Base-by-base conservation (phyloP, 1,139 yeast genomes). In the Protomyces pachydermus region DNA sequence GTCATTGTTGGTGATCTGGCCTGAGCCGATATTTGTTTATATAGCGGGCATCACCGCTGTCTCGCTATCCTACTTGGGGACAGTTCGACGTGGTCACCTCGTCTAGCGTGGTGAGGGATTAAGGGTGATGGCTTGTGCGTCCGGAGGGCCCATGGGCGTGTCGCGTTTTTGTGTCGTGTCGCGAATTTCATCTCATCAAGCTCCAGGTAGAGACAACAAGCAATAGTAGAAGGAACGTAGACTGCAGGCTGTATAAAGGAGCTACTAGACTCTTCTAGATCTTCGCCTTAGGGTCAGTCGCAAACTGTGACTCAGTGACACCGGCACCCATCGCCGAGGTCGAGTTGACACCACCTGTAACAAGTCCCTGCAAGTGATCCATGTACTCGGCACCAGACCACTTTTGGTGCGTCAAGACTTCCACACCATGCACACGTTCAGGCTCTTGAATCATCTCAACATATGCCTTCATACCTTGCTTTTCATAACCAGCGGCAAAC, bases 381-480 rank as follows among this genome's bases (percentile, higher is more conserved):
- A 93, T 87, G 80, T 91, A 93, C 77, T 89, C 96, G 51, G 98
- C 98, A 75, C 98, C 98, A 58, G 97, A 90, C 98, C 98, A 91
- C 78, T 91, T 90, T 79, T 91, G 98, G 79, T 91, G 98, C 82
- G 91, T 91, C 69, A 91, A 95, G 67, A 91, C 96, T 77, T 91
- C 98, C 70, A 91, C 97, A 70, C 91, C 95, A 69, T 81, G 81
- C 73, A 86, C 90, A 75, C 91, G 88, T 80, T 91, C 98, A 68
- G 86, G 88, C 70, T 86, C 84, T 80, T 91, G 98, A 67, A 91
- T 87, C 70, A 79, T 80, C 75, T 85, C 85, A 67, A 97, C 98
- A 76, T 91, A 91, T 18, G 97, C 97, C 79, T 86, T 88, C 98
- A 91, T 91, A 72, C 98, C 98, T 71, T 83, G 82, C 76, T 84